phyloP scores from a whole-genome alignment of 768 basidiomycete genomes.

The Leccinum ochraceum region DNA sequence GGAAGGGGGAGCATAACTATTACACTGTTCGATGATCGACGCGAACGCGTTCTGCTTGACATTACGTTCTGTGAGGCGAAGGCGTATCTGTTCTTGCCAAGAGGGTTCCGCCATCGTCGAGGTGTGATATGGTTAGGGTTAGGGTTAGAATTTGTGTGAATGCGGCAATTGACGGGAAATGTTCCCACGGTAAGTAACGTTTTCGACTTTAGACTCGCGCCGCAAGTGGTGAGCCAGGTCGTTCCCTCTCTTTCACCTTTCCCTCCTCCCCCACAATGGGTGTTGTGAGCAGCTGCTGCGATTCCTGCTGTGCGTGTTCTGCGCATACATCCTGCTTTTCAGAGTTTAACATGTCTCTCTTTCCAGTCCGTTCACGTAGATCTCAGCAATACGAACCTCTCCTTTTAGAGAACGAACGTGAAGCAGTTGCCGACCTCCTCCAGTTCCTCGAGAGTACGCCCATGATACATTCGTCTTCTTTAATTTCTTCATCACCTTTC shows the following conservation, averaged over 20 bases:
- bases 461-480: constrained; percentile 5
- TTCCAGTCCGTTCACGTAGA: constrained; percentile 76
- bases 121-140: constrained; percentile 19
- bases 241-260: not conserved
- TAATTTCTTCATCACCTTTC: not conserved
- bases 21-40: constrained; percentile 91
- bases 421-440: constrained; percentile 95
- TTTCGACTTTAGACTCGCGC: constrained; percentile 18
- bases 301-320: constrained; percentile 68
- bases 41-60: constrained; percentile 78
- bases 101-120: constrained; percentile 74
- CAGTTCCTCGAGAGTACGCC: constrained; percentile 95
- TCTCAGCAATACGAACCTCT: constrained; percentile 87
- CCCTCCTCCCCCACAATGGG: constrained; percentile 51
- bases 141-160: constrained; percentile 21
- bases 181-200: constrained; percentile 27
- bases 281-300: constrained; percentile 77
- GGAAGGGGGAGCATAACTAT: constrained; percentile 26
- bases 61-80: constrained; percentile 83
- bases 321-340: constrained; percentile 10
- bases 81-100: constrained; percentile 82
- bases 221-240: constrained; percentile 8
- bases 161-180: constrained; percentile 23
- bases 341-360: constrained; percentile 22
- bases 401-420: constrained; percentile 89